phyloP scores from a whole-genome alignment of 305 asterid species.

The Fraxinus sp. region DNA sequence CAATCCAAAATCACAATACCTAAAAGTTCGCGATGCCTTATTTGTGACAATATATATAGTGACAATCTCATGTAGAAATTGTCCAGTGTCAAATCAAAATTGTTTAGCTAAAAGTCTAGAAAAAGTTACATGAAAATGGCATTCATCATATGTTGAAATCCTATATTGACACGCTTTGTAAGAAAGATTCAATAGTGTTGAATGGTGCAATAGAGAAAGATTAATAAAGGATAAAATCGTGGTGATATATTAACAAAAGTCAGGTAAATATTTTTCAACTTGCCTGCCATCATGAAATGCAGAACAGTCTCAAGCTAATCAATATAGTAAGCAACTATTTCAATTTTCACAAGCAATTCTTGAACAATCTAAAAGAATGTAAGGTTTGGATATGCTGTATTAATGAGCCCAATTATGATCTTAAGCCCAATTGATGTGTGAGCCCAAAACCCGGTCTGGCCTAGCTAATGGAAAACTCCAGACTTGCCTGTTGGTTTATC shows the following conservation, averaged over 20 bases:
- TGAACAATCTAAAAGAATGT: constrained; percentile 46
- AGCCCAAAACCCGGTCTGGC: not conserved
- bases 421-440: not conserved
- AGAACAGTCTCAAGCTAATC: constrained; percentile 22
- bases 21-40: not conserved
- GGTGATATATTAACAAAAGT: not conserved
- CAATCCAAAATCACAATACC: not conserved
- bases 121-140: not conserved
- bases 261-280: not conserved
- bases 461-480: no score
- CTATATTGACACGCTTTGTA: not conserved
- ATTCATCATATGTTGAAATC: not conserved
- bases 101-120: not conserved
- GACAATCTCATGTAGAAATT: not conserved
- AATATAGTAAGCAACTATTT: constrained; percentile 32
- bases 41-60: not conserved
- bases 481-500: constrained; percentile 19
- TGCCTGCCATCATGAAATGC: constrained; percentile 15
- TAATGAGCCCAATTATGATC: not conserved
- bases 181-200: not conserved
- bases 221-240: not conserved
- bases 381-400: not conserved
- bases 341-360: constrained; percentile 41
- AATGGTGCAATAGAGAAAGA: not conserved
- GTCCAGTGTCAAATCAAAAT: not conserved